Base-by-base conservation (phyloP, 2,329 filamentous ascomycete genomes). In the Seiridium unicorne region DNA sequence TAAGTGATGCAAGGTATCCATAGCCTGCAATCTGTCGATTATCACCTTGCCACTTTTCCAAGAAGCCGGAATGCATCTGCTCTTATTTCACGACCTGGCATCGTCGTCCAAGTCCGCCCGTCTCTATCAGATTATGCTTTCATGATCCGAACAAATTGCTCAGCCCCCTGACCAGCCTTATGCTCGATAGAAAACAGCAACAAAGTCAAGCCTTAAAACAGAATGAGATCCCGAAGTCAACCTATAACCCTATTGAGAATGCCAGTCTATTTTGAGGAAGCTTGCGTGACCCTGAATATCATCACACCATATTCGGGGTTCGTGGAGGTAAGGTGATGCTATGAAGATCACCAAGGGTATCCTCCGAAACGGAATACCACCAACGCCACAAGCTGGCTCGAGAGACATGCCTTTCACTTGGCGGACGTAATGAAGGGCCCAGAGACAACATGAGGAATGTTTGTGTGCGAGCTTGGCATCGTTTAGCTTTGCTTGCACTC, bases 401-500 rank as follows among this genome's bases (percentile, higher is more conserved):
- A 7, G 13, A 53, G 49, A 53, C 32, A 34, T 53, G 49, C 13
- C 11, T 38, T 13, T 36, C 34, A 9, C 32, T 32, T 18, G 32
- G 49, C 34, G 34, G 34, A 53, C 35, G 38, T 35, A 49, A 49
- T 35, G 32, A 35, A 35, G 18, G 34, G 49, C 32, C 35, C 32
- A 38, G 49, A 18, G 31, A 38, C 49, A 53, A 53, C 18, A 53
- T 35, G 35, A 36, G 49, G 38, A 35, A n/a, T 53, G 13, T n/a
- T 32, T 49, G 11, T 13, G 38, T 6, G 34, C 32, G 34, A 35
- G 10, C 18, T 35, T 18, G 38, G 13, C 38, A 13, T 63, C 61
- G 64, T 79, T 84, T 86, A 96, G 81, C 91, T 96, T 81, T 96
- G 92, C 85, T 97, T 97, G 88, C 93, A 97, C 82, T 97, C 93